Evolutionary conservation across 176 grass and related monocot genomes (phyloP), one percentile per base, ranked within the genome.

Genomic region (Ensete glaucum): DNA sequence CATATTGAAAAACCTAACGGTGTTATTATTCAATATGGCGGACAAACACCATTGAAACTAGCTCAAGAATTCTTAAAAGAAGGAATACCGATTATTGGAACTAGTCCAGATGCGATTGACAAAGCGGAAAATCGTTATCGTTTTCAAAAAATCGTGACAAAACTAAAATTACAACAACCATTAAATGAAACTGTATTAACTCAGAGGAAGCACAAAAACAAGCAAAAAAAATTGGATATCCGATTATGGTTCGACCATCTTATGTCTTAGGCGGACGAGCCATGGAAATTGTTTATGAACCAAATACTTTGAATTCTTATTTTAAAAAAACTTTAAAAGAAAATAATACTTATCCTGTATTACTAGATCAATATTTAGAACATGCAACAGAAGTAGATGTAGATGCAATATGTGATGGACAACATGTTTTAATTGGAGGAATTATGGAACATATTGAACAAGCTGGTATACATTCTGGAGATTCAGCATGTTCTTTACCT

Each of bases 381-480:
- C 89, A 96, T 79, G 89, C 92, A 57, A 84, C 88, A 82, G 92
- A 96, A 83, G 92, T 92, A 81, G 92, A 96, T 88, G 79, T 92
- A 60, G 92, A 92, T 69, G 92, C 92, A 65, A 81, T 96, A 24
- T 83, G 87, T 1, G 92, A 96, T 82, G 84, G 58, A 70, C 89
- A 89, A 25, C 88, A 80, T 77, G 92, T 96, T 12, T 89, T 96
- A 29, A 96, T 96, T 63, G 92, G 92, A 76, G 92, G 92, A 78
- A 96, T 96, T 60, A 96, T 96, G 92, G 92, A 96, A 83, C 92
- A 96, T 64, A 96, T 96, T 72, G 92, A 96, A 69, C 89, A 96
- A 70, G 92, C 92, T 66, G 92, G 92, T 69, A 70, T 96, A 20
- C 92, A 96, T 81, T 96, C 92, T 34, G 92, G 92, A 54, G 92